Base-by-base conservation (phyloP, 2,329 filamentous ascomycete genomes). In the Geosmithia putterillii region DNA sequence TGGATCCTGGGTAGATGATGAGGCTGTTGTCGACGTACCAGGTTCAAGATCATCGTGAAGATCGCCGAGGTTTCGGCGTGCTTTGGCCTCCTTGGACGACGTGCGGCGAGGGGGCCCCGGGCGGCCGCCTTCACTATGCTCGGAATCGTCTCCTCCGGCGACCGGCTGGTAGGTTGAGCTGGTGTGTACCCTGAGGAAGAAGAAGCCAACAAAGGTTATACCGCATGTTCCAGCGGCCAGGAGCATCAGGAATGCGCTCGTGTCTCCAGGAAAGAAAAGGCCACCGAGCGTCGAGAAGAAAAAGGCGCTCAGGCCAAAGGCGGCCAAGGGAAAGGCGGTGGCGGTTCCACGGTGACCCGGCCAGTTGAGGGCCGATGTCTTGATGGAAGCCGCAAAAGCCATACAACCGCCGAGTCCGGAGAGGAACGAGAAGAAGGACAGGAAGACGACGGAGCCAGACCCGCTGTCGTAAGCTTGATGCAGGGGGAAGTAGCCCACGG, bases 241-340 rank as follows among this genome's bases (percentile, higher is more conserved):
- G 22, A 96, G 67, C 49, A 90, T 69, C 45, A 98, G 71, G 52
- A 95, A 89, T 35, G 76, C 75, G 44, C 83, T 82, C 1, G 88
- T 92, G 54, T 94, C 79, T 35, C 87, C 86, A 2, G 86, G 85
- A 56, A 95, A 89, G 36, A 86, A 67, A 40, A 94, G 57, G 17
- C 79, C 77, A 19, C 87, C 86, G 28, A 94, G 64, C 2, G 81
- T 72, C 1, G 92, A 90, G 65, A 95, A 98, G 68, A 96, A 94
- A 64, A 98, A 92, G 44, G 92, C 92, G 58, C 89, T 95, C 45
- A 98, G 66, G 3, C 92, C 92, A 57, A 96, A 96, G 3, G 86
- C 89, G 45, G 92, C 86, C 44, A 96, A 65, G 6, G 92, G 90
- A 53, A 96, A 92, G 1, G 89, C 89, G 6, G 92, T 96, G 6